Base-by-base conservation (phyloP, 2,329 filamentous ascomycete species). In the Sporothrix schenckii region DNA sequence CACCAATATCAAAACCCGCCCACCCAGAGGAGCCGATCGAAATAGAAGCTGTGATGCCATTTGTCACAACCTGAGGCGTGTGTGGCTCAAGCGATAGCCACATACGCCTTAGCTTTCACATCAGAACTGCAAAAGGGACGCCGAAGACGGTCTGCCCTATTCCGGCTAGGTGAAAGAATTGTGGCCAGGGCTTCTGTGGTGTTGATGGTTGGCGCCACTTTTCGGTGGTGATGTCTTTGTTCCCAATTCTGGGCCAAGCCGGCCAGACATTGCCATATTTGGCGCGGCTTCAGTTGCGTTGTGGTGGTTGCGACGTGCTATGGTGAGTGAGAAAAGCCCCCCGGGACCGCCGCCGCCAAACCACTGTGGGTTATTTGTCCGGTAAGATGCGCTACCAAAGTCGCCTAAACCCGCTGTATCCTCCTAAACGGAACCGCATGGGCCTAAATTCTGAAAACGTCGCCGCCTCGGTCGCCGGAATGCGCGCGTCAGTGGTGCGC, bases 1-100 rank as follows among this genome's bases (percentile, higher is more conserved):
- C 30, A 60, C 19, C 21, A 11, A 19, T 21, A 49, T n/a, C 19
- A 19, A 16, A 4, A 19, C 44, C 14, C 13, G 4, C n/a, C 39
- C 58, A 63, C 27, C 19, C 56, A 49, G n/a, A 41, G 61, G 61
- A 65, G 61, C 61, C 61, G 61, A 65, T 65, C 61, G 27, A 65
- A 65, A 65, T 65, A 50, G 11, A 13, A 13, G 41, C 14, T 13
- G 9, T 44, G 11, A 30, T 44, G 41, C 14, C 11, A 16, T 13
- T 16, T 16, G 41, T 44, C 34, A 44, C 41, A 13, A 44, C 41
- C 6, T 13, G 10, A 13, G 11, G 41, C 14, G 41, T 44, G 41
- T 44, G 41, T 44, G 41, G 41, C 41, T 44, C 41, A 44, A 44
- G 3, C 41, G 13, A 44, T 10, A 44, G 7, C 39, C 7, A 7